Percentiles rank a stretch among this genome's conserved stretches.
Conservation (phyloP, 129 eudicot genomes). For the Artemisia tridentata region DNA sequence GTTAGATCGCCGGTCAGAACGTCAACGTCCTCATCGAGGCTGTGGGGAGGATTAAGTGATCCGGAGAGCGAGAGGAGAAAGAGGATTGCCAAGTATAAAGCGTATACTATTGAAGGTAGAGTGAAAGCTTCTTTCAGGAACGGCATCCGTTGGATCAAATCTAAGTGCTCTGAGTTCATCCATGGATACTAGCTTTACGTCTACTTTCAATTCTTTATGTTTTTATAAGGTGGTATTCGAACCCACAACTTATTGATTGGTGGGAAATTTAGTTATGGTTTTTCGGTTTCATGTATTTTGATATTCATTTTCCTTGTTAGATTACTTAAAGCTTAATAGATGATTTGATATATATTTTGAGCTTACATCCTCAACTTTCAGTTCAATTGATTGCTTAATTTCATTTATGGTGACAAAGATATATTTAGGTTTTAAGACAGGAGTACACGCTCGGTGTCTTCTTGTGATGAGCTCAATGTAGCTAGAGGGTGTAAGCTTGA, state of each 20-base stretch:
- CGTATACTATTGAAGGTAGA: slow-evolving; percentile 67
- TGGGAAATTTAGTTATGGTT: no score
- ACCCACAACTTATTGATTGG: background rate
- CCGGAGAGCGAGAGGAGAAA: slow-evolving; percentile 66
- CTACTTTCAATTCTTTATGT: background rate
- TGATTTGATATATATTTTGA: background rate
- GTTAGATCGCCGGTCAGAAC: slow-evolving; percentile 19
- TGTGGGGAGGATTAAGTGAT: slow-evolving; percentile 53
- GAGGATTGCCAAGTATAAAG: slow-evolving; percentile 68
- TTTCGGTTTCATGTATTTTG: no score
- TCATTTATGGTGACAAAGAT: background rate
- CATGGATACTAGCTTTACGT: slow-evolving; percentile 43
- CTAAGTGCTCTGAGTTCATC: slow-evolving; percentile 66
- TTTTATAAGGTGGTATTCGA: background rate
- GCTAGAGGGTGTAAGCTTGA: no score
- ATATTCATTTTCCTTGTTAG: no score
- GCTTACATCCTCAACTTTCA: background rate
- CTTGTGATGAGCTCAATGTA: no score
- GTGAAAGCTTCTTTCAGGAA: slow-evolving; percentile 68
- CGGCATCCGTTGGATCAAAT: slow-evolving; percentile 76
- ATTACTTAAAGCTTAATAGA: no score
- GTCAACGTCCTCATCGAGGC: slow-evolving; percentile 19
- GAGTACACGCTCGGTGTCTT: no score
- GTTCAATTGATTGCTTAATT: background rate
- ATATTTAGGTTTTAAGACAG: no score